These are phyloP conservation scores for Entoloma clypeatum DNA, from an alignment of 1,284 basidiomycete species.

Conservation along the genomic window DNA sequence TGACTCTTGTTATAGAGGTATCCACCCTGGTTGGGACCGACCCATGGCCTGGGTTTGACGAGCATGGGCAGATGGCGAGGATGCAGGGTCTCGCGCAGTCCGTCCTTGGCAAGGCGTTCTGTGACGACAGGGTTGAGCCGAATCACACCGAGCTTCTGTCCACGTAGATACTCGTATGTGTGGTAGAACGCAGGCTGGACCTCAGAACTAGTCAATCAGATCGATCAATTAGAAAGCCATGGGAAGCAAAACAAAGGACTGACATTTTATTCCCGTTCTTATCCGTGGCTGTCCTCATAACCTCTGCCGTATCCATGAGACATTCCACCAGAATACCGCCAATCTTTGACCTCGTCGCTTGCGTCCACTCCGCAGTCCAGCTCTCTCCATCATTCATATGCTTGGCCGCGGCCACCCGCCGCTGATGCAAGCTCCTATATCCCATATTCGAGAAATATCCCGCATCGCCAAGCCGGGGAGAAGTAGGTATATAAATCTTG, in stretches of 20 bases:
- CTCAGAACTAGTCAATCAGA: constrained; percentile 52
- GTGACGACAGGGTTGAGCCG: constrained; percentile 82
- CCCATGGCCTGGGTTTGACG: constrained; percentile 88
- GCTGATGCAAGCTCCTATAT: constrained; percentile 53
- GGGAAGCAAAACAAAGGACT: constrained; percentile 25
- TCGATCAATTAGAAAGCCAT: neutral
- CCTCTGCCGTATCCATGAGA: constrained; percentile 80
- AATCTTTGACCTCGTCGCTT: constrained; percentile 70
- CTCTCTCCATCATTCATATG: constrained; percentile 61
- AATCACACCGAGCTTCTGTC: constrained; percentile 89
- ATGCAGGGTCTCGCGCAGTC: constrained; percentile 75
- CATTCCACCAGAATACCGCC: constrained; percentile 84
- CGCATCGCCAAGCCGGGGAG: constrained; percentile 33
- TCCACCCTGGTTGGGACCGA: constrained; percentile 75
- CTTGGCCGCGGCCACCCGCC: constrained; percentile 61
- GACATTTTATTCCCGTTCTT: constrained; percentile 54
- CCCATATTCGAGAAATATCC: constrained; percentile 57
- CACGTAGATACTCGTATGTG: constrained; percentile 90
- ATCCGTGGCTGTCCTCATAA: constrained; percentile 60
- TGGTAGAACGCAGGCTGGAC: constrained; percentile 91
- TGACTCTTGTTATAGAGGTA: constrained; percentile 78
- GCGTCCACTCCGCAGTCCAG: constrained; percentile 83
- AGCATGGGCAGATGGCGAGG: constrained; percentile 97
- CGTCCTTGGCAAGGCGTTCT: constrained; percentile 77
- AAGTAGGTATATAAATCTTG: constrained; percentile 50